These are phyloP conservation scores for Elaeis oleifera DNA, from an alignment of 202 grass and related monocot species.

Conservation along the genomic window DNA sequence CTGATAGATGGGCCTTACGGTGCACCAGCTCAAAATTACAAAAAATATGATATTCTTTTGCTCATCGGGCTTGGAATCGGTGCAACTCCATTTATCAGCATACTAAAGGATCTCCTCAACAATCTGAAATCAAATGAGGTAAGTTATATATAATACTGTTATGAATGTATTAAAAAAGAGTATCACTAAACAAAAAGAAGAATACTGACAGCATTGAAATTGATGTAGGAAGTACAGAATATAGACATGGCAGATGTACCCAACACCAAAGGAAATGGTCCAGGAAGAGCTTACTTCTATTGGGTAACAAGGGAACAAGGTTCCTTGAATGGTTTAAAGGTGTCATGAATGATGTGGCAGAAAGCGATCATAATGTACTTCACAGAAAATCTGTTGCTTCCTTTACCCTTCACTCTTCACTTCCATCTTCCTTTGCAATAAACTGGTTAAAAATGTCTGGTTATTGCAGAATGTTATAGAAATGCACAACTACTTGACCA, in stretches of 20 bases:
- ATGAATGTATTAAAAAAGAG: background rate
- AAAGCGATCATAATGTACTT: conserved; percentile 70
- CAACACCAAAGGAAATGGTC: conserved; percentile 61
- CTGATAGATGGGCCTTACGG: conserved; percentile 88
- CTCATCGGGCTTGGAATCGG: conserved; percentile 91
- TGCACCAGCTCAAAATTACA: conserved; percentile 97
- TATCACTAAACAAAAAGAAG: background rate
- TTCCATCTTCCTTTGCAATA: background rate
- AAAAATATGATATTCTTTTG: conserved; percentile 97
- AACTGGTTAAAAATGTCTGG: conserved; percentile 13
- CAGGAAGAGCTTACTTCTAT: conserved; percentile 94
- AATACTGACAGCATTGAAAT: conserved; percentile 9
- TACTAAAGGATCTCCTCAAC: conserved; percentile 88
- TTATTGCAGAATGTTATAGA: conserved; percentile 81
- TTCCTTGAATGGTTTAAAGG: conserved; percentile 98
- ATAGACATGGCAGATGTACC: conserved; percentile 59
- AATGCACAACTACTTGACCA: conserved; percentile 99
- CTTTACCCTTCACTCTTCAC: conserved; percentile 3
- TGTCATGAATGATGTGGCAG: conserved; percentile 97
- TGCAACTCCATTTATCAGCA: conserved; percentile 98
- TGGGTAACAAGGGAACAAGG: conserved; percentile 99
- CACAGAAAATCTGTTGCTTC: conserved; percentile 12
- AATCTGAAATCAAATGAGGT: conserved; percentile 68
- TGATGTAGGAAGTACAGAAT: conserved; percentile 50
- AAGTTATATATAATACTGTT: conserved; percentile 9